Percentiles rank a stretch among this genome's conserved stretches.
phyloP scores from a whole-genome alignment of 495 filamentous ascomycete species.

The Neurospora sp. region DNA sequence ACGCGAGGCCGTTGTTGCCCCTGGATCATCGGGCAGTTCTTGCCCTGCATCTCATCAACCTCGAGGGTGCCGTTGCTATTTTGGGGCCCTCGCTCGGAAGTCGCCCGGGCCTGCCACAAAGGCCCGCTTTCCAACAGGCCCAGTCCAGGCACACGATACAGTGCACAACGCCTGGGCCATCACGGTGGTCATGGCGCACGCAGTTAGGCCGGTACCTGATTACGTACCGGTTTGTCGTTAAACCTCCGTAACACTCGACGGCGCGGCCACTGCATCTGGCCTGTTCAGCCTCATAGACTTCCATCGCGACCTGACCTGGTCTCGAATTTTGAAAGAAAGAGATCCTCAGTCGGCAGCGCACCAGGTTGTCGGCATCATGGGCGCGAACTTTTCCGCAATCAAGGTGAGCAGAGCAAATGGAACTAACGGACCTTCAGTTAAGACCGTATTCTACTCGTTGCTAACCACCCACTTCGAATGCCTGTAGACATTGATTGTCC shows the following conservation, averaged over 20 bases:
- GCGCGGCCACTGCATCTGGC: not conserved
- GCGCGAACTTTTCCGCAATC: slow-evolving; percentile 30
- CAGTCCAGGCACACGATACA: not conserved
- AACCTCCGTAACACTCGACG: not conserved
- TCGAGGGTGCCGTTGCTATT: not conserved
- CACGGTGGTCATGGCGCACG: not conserved
- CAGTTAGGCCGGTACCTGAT: not conserved
- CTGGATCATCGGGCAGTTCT: not conserved
- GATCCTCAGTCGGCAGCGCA: not conserved
- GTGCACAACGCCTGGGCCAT: not conserved
- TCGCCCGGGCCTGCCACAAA: not conserved
- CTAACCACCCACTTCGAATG: not conserved
- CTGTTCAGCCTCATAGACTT: not conserved
- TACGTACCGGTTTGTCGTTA: not conserved
- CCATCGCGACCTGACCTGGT: not conserved
- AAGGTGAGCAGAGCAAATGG: slow-evolving; percentile 27
- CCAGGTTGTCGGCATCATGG: slow-evolving; percentile 20
- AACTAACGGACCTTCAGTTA: not conserved
- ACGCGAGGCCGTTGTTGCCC: not conserved
- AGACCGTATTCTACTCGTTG: not conserved
- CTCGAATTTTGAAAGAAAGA: not conserved
- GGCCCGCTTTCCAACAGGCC: not conserved
- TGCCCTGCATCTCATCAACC: not conserved
- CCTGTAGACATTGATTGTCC: slow-evolving; percentile 62
- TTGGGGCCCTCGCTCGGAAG: not conserved